Conservation (phyloP, 2,329 filamentous ascomycete genomes). For the Hypoxylon sp. region DNA sequence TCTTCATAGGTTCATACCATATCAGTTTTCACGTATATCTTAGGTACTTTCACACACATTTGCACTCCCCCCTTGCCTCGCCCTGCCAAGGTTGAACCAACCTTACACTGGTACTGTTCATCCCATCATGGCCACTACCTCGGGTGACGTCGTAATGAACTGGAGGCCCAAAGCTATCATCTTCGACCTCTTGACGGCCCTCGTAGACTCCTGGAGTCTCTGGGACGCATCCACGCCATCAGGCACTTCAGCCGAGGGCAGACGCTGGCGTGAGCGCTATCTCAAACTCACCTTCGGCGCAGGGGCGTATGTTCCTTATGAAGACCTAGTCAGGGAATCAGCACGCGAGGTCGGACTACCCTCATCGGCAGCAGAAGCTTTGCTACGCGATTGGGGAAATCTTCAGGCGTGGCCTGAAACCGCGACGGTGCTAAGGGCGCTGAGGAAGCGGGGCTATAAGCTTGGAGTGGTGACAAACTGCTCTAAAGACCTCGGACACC, state of each 20-base stretch:
- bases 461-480: slow-evolving; percentile 57
- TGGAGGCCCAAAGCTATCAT: slow-evolving; percentile 54
- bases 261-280: slow-evolving; percentile 55
- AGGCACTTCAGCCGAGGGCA: slow-evolving; percentile 44
- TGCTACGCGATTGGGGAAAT: slow-evolving; percentile 49
- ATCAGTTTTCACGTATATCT: no score
- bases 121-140: neutral
- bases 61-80: neutral
- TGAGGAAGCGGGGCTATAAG: slow-evolving; percentile 49
- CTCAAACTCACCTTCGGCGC: slow-evolving; percentile 55
- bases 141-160: neutral
- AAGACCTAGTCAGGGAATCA: slow-evolving; percentile 49
- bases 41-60: neutral
- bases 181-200: slow-evolving; percentile 58
- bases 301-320: slow-evolving; percentile 53
- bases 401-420: slow-evolving; percentile 48
- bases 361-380: slow-evolving; percentile 44
- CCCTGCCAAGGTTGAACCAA: neutral
- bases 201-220: slow-evolving; percentile 56
- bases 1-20: no score
- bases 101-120: neutral
- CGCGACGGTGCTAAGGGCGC: slow-evolving; percentile 32
- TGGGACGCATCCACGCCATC: slow-evolving; percentile 53
- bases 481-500: slow-evolving; percentile 50
- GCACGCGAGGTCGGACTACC: slow-evolving; percentile 51